phyloP scores from a whole-genome alignment of 768 basidiomycete species.

The Favolaschia claudopus region DNA sequence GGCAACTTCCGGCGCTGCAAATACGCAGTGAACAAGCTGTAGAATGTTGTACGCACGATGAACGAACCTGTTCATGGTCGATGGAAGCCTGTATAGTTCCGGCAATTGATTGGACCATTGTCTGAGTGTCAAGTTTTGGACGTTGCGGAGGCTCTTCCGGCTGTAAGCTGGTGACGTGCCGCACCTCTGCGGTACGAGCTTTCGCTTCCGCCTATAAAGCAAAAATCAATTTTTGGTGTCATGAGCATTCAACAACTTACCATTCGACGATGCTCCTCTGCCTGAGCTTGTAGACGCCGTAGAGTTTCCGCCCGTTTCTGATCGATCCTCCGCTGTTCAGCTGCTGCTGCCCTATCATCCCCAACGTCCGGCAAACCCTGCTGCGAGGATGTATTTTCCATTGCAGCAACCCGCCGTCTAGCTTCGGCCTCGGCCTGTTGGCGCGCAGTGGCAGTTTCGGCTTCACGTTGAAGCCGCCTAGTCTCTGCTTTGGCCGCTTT shows the following conservation, averaged over 20 bases:
- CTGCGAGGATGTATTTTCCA: constrained; percentile 10
- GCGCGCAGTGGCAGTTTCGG: constrained; percentile 8
- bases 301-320: constrained; percentile 32
- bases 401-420: constrained; percentile 2
- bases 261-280: constrained; percentile 31
- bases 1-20: constrained; percentile 1
- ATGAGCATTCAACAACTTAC: constrained; percentile 10
- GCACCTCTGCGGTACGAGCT: background rate
- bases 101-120: too few species aligned
- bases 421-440: constrained; percentile 22
- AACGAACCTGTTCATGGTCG: constrained; percentile 5
- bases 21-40: background rate
- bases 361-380: constrained; percentile 4
- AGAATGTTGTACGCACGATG: background rate
- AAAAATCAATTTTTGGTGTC: background rate
- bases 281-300: constrained; percentile 33
- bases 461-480: constrained; percentile 17
- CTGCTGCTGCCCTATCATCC: constrained; percentile 5
- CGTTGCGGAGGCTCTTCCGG: too few species aligned
- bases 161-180: background rate
- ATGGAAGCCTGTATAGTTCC: too few species aligned
- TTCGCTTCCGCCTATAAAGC: constrained; percentile 17
- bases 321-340: constrained; percentile 17
- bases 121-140: too few species aligned
- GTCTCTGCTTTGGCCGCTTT: constrained; percentile 15